Base-by-base conservation (phyloP, 495 filamentous ascomycete species). In the Talaromyces trachyspermus region DNA sequence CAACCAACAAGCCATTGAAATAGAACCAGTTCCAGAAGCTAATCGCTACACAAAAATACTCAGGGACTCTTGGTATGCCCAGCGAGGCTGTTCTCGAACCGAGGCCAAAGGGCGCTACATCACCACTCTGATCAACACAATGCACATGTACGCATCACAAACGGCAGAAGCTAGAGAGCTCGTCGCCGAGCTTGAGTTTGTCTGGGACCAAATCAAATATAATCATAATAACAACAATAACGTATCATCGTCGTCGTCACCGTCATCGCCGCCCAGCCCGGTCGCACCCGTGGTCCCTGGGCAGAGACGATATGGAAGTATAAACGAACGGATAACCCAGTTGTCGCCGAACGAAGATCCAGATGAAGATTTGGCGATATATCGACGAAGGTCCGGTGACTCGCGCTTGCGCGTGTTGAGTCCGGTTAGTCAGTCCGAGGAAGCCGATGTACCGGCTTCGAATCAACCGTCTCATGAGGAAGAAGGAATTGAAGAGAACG, bases 191-290 rank as follows among this genome's bases (percentile, higher is more conserved):
- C 77, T 98, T 14, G 92, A 96, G 66, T 98, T 96, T 57, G 89
- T 98, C 37, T 98, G 92, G 92, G 88, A 95, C 53, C 94, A 97
- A 60, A 86, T 97, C 47, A 92, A 91, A 65, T 85, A 78, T n/a
- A n/a, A n/a, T n/a, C n/a, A n/a, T n/a, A n/a, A n/a, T n/a, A n/a
- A n/a, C n/a, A n/a, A n/a, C 45, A 95, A 95, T 55, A 76, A 76
- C 19, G 69, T 79, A 0, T 83, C 82, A 10, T 79, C 79, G 2
- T 72, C 77, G 2, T 65, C 63, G 6, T 75, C 70, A 5, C 76
- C 78, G 1, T 20, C 44, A 6, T 46, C 44, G 27, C 37, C 44
- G 20, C 77, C 79, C 5, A 66, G 69, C 46, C 66, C 63, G 4
- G 43, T 65, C 62, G 56, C 58, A 54, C 36, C 61, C 47, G 37